Evolutionary conservation across 768 basidiomycete species (phyloP).

Genomic region (Infundibulicybe gibba): DNA sequence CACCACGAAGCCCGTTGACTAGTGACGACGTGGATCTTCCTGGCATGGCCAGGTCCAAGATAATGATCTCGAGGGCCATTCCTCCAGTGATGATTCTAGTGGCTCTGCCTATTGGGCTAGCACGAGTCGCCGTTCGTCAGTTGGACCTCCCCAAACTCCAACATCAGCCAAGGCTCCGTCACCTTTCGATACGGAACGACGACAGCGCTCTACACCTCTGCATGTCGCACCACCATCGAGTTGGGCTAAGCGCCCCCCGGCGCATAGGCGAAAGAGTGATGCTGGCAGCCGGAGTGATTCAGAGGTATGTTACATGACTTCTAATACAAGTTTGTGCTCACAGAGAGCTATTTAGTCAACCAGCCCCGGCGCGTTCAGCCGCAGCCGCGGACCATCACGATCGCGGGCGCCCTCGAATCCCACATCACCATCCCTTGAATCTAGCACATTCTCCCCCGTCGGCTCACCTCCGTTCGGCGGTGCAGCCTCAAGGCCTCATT

Average conservation of each 20-base stretch:
- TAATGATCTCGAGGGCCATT: constrained; percentile 34
- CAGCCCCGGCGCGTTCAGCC: constrained; percentile 40
- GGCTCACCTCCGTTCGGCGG: constrained; percentile 37
- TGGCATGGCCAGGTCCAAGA: constrained; percentile 28
- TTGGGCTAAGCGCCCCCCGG: constrained; percentile 72
- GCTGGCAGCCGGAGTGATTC: constrained; percentile 75
- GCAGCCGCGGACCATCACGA: constrained; percentile 40
- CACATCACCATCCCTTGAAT: constrained; percentile 28
- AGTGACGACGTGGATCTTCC: constrained; percentile 27
- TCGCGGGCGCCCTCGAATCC: constrained; percentile 74
- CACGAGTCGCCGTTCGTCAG: constrained; percentile 48
- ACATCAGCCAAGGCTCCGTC: constrained; percentile 45
- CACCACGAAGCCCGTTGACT: constrained; percentile 35
- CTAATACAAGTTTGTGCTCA: constrained; percentile 5
- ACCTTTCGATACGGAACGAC: constrained; percentile 63
- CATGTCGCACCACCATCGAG: constrained; percentile 62
- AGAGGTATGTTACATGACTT: constrained; percentile 51
- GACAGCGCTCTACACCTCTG: constrained; percentile 72
- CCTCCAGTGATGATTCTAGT: constrained; percentile 15
- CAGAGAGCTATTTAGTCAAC: constrained; percentile 24
- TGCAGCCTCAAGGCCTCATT: constrained; percentile 56
- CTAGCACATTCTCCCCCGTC: constrained; percentile 24
- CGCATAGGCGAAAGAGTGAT: constrained; percentile 67
- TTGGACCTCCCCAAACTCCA: constrained; percentile 51
- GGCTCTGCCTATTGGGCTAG: constrained; percentile 32